These are phyloP conservation scores for Trypanosoma cruzi DNA, from an alignment of 208 protist genomes.

Conservation along the genomic window DNA sequence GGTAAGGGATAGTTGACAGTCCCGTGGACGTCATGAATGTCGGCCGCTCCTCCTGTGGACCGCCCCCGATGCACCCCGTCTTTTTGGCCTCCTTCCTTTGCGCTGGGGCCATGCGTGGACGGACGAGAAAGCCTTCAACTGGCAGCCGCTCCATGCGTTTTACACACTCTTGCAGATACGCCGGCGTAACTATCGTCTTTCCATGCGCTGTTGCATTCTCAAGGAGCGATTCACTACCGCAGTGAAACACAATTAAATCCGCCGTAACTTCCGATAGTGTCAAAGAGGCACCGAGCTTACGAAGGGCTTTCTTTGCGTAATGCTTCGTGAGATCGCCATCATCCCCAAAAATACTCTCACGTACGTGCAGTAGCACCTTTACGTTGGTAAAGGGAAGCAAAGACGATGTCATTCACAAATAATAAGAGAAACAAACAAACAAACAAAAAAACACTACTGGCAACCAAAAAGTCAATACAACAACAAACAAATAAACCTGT, in stretches of 20 bases:
- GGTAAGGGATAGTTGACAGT: conserved; percentile 26
- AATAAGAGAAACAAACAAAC: conserved; percentile 1
- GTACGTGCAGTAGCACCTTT: conserved; percentile 66
- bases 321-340: conserved; percentile 14
- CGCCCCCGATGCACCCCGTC: conserved; percentile 1
- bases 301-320: conserved; percentile 29
- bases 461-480: no score
- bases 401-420: neutral
- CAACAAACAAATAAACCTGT: no score
- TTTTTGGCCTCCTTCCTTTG: neutral
- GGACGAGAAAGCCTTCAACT: conserved; percentile 27
- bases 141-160: conserved; percentile 27
- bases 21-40: neutral
- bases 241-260: conserved; percentile 56
- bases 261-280: conserved; percentile 53
- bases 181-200: conserved; percentile 49
- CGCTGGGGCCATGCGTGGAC: neutral
- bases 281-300: conserved; percentile 61
- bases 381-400: conserved; percentile 37
- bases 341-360: neutral
- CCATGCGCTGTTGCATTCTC: conserved; percentile 22
- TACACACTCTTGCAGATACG: conserved; percentile 50
- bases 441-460: conserved; percentile 22
- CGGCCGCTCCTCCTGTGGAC: neutral
- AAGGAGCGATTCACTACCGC: conserved; percentile 40